phyloP scores from a whole-genome alignment of 2,329 filamentous ascomycete species.

The Colletotrichum sp. region DNA sequence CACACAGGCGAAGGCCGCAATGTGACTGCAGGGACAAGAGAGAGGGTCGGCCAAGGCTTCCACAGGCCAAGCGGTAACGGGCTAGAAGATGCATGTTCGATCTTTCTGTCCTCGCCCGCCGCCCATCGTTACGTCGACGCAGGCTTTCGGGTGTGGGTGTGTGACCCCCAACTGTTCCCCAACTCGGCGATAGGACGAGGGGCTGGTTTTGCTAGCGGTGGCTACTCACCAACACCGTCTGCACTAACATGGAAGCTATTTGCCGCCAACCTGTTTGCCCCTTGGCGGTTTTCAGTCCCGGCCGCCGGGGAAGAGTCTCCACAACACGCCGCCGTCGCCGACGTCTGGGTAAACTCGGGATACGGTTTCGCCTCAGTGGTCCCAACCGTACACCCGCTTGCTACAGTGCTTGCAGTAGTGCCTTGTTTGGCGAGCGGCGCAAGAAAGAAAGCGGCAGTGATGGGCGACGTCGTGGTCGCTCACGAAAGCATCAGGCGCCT shows the following conservation, averaged over 20 bases:
- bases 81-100: conserved; percentile 2
- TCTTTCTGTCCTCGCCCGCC: background rate
- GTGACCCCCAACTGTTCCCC: background rate
- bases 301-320: background rate
- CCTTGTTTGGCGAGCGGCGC: background rate
- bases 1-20: background rate
- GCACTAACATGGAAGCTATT: background rate
- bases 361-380: conserved; percentile 1
- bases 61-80: background rate
- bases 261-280: background rate
- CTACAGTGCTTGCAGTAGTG: conserved; percentile 19
- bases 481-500: background rate
- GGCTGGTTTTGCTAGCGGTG: background rate
- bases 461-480: background rate
- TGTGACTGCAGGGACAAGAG: background rate
- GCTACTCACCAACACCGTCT: background rate
- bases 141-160: background rate
- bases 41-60: conserved; percentile 10
- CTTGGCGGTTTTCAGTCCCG: background rate
- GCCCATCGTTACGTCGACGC: background rate
- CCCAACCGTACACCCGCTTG: background rate
- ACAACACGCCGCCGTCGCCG: background rate
- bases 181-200: background rate
- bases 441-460: background rate
- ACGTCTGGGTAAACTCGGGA: background rate